Evolutionary conservation across 2,329 filamentous ascomycete genomes (phyloP).

Genomic region (Bipolaris bicolor): DNA sequence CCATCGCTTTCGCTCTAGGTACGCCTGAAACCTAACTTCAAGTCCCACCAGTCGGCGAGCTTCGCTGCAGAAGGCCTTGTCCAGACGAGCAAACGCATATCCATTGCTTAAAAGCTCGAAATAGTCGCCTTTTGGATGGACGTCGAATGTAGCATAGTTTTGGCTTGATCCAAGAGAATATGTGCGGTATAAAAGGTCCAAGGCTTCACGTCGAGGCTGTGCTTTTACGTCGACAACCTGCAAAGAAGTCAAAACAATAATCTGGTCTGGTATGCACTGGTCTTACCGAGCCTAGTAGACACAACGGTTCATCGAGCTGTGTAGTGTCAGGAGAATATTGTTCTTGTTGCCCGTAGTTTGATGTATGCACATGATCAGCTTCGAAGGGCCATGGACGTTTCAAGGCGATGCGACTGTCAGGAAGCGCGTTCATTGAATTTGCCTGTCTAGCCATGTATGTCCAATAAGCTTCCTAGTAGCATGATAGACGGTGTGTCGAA

Average conservation of each 20-base stretch:
- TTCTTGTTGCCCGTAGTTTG: neutral
- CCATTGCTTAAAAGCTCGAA: slow-evolving; percentile 1
- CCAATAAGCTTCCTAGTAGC: neutral
- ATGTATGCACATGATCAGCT: neutral
- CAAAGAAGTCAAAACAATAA: neutral
- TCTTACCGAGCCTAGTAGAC: neutral
- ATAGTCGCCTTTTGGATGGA: slow-evolving; percentile 9
- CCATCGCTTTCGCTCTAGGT: slow-evolving; percentile 2
- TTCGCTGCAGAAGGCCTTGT: slow-evolving; percentile 11
- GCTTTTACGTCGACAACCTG: slow-evolving; percentile 12
- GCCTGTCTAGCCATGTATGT: neutral
- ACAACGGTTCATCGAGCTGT: neutral
- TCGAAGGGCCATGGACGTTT: slow-evolving; percentile 11
- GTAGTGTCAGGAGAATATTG: neutral
- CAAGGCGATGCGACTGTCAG: neutral
- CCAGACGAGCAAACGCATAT: slow-evolving; percentile 8
- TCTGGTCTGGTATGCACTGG: neutral
- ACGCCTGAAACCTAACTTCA: slow-evolving; percentile 4
- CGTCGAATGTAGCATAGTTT: neutral
- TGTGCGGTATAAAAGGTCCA: neutral
- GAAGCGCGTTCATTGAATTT: neutral
- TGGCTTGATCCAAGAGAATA: neutral
- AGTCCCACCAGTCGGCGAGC: slow-evolving; percentile 10
- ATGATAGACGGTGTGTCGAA: neutral
- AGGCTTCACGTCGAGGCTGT: neutral